A percentile compares a stretch with the other conserved stretches of the same genome.
Evolutionary conservation across 1,139 yeast genomes (phyloP).

Genomic region (Hansenula lynferdii): DNA sequence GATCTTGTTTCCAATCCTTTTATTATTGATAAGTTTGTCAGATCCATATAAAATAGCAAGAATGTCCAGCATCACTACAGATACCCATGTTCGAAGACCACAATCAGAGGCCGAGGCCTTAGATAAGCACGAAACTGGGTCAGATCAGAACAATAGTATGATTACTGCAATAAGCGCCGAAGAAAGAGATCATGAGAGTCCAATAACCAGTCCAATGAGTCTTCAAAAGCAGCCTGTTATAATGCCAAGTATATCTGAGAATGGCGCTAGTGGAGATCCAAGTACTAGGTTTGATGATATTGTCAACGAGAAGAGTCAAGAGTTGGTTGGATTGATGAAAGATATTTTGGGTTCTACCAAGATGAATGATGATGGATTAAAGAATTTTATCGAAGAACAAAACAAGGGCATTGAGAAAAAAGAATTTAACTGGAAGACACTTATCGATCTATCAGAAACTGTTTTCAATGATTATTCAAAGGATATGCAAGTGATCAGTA

Average conservation of each 20-base stretch:
- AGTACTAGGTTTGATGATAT: constrained; percentile 2
- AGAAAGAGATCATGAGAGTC: constrained; percentile 6
- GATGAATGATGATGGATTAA: constrained; percentile 1
- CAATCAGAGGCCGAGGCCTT: not conserved
- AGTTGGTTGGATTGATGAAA: constrained; percentile 7
- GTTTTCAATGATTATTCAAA: constrained; percentile 20
- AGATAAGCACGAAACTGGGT: not conserved
- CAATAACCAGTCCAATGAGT: constrained; percentile 8
- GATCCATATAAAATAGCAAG: no score
- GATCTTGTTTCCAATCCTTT: no score
- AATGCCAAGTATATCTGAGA: no score
- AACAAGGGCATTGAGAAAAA: constrained; percentile 1
- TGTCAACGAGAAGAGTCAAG: constrained; percentile 2
- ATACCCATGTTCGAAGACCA: not conserved
- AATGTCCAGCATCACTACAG: no score
- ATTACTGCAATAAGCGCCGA: constrained; percentile 8
- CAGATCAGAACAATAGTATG: constrained; percentile 9
- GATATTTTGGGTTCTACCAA: constrained; percentile 1
- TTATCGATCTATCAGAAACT: constrained; percentile 18
- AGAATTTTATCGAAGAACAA: not conserved
- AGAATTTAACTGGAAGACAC: constrained; percentile 19
- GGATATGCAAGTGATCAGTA: constrained; percentile 16
- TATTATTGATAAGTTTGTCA: no score
- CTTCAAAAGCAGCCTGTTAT: not conserved
- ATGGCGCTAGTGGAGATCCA: not conserved